Evolutionary conservation across 305 asterid species (phyloP).

Genomic region (Solanum aculeatissimum): DNA sequence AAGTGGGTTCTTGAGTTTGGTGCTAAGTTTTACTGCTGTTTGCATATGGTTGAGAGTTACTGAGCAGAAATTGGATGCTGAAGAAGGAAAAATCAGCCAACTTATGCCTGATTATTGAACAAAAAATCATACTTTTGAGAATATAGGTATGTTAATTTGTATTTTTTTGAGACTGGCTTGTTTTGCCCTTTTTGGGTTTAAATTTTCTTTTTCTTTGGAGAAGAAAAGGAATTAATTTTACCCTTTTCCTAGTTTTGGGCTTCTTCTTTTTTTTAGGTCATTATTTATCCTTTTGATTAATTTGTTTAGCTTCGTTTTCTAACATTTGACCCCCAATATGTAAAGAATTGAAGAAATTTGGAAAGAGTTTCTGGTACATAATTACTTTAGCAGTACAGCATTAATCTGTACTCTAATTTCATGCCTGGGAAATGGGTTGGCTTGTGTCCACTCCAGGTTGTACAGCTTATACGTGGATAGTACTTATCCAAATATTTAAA

Average conservation of each 20-base stretch:
- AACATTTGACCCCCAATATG: not conserved
- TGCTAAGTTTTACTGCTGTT: conserved; percentile 72
- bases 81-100: conserved; percentile 61
- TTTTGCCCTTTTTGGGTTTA: not conserved
- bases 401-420: not conserved
- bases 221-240: not conserved
- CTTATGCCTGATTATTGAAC: conserved; percentile 81
- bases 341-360: not conserved
- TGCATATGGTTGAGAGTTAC: conserved; percentile 75
- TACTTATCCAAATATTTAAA: not conserved
- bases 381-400: not conserved
- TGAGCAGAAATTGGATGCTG: conserved; percentile 50
- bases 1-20: conserved; percentile 80
- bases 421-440: not conserved
- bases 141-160: not conserved
- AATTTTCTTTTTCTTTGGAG: not conserved
- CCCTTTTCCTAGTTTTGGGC: not conserved
- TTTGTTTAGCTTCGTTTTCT: not conserved
- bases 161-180: not conserved
- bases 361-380: not conserved
- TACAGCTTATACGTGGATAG: not conserved
- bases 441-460: not conserved
- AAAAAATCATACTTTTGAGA: not conserved
- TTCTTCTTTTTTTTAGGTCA: not conserved
- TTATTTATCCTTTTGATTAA: not conserved